Conservation (phyloP, 2,329 filamentous ascomycete genomes). For the Sclerotinia minor region DNA sequence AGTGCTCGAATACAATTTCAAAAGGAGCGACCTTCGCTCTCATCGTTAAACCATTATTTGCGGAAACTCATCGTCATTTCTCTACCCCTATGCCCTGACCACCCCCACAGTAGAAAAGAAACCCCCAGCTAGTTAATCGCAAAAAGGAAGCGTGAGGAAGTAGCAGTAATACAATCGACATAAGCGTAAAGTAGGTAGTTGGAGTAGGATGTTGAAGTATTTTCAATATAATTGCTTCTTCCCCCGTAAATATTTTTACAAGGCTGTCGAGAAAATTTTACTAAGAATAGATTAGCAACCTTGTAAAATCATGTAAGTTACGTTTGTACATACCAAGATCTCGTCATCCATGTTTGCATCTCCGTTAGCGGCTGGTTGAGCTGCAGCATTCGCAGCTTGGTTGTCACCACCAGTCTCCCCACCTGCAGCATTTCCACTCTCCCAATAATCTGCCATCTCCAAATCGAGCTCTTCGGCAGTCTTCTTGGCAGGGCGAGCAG, state of each 20-base stretch:
- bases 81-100: conserved; percentile 1
- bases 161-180: conserved; percentile 25
- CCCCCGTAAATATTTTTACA: not conserved
- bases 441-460: conserved; percentile 96
- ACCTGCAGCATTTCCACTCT: conserved; percentile 48
- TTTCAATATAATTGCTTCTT: not conserved
- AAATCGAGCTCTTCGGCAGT: conserved; percentile 93
- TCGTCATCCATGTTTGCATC: conserved; percentile 69
- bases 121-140: conserved; percentile 15
- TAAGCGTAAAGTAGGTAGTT: conserved; percentile 17
- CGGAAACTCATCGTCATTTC: conserved; percentile 7
- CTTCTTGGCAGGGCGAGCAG: conserved; percentile 73
- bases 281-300: not conserved
- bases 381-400: conserved; percentile 50
- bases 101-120: conserved; percentile 19
- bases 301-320: no score
- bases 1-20: conserved; percentile 23
- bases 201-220: conserved; percentile 6
- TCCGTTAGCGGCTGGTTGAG: conserved; percentile 42
- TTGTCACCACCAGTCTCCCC: conserved; percentile 51
- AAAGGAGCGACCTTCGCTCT: conserved; percentile 15
- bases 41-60: conserved; percentile 22
- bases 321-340: conserved; percentile 45
- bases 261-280: not conserved
- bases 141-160: conserved; percentile 20